These are phyloP conservation scores for Athelia psychrophila DNA, from an alignment of 1,284 basidiomycete genomes.

Conservation along the genomic window DNA sequence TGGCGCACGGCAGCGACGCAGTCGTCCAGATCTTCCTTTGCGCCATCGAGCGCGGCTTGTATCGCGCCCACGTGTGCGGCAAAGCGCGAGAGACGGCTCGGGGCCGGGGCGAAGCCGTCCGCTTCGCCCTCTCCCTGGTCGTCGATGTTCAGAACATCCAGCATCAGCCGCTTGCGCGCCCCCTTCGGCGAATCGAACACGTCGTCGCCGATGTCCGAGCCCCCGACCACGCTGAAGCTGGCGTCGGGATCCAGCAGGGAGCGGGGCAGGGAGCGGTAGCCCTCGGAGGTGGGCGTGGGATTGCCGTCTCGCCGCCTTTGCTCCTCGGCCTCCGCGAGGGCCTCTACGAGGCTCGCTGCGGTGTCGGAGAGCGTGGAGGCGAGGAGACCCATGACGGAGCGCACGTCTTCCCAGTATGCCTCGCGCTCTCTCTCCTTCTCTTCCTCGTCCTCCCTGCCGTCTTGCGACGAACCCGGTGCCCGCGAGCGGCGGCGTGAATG, in stretches of 20 bases:
- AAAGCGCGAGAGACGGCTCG: constrained; percentile 61
- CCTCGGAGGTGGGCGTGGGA: constrained; percentile 35
- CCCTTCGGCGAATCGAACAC: constrained; percentile 7
- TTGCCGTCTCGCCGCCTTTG: constrained; percentile 43
- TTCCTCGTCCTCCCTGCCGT: constrained; percentile 37
- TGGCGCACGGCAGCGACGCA: constrained; percentile 56
- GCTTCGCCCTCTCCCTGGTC: not conserved
- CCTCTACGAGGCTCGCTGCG: constrained; percentile 54
- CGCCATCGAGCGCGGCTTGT: constrained; percentile 61
- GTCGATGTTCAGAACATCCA: too few relatives aligned
- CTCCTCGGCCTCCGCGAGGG: constrained; percentile 54
- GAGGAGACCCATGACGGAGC: constrained; percentile 65
- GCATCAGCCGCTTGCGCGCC: constrained; percentile 24
- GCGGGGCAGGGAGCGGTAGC: too few relatives aligned
- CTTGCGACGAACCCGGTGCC: too few relatives aligned
- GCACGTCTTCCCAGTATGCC: constrained; percentile 78
- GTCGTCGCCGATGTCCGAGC: constrained; percentile 3
- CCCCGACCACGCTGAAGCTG: constrained; percentile 4
- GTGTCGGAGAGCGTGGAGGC: constrained; percentile 65
- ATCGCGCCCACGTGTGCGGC: constrained; percentile 70
- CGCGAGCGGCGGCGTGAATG: constrained; percentile 12
- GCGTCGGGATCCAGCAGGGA: not conserved
- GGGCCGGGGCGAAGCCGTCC: constrained; percentile 66
- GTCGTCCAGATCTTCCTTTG: constrained; percentile 56
- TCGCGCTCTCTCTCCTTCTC: constrained; percentile 19